phyloP scores from a whole-genome alignment of 305 asterid genomes.

The Euphrasia arctica region DNA sequence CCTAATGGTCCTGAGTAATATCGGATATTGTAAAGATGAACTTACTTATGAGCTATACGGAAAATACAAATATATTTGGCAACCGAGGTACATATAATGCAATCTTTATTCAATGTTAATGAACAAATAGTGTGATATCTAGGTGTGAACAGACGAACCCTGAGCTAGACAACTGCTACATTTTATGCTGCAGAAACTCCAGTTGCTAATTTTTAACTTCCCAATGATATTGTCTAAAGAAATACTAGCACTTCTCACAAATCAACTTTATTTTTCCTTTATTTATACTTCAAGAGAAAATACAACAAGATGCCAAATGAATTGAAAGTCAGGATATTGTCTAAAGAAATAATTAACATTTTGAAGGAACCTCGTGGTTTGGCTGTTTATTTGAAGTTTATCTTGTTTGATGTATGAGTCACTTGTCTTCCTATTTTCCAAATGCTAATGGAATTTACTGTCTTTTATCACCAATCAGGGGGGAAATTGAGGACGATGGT shows the following conservation, averaged over 20 bases:
- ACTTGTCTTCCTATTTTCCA: conserved; percentile 22
- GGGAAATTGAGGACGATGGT: conserved; percentile 62
- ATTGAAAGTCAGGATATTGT: conserved; percentile 12
- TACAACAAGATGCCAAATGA: not conserved
- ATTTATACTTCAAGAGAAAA: conserved; percentile 1
- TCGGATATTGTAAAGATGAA: conserved; percentile 97
- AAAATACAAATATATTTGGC: conserved; percentile 81
- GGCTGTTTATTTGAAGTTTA: conserved; percentile 10
- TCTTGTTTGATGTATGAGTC: conserved; percentile 17
- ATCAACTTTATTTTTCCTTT: conserved; percentile 5
- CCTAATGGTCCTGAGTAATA: conserved; percentile 94
- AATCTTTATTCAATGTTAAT: conserved; percentile 9
- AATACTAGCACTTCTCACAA: conserved; percentile 17
- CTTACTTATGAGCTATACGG: conserved; percentile 71
- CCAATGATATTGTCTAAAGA: not conserved
- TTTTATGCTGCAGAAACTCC: conserved; percentile 1
- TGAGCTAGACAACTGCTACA: conserved; percentile 1
- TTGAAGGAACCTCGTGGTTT: conserved; percentile 20
- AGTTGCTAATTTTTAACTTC: conserved; percentile 12
- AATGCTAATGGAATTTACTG: conserved; percentile 21
- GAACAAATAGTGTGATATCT: conserved; percentile 11
- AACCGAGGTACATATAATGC: conserved; percentile 53
- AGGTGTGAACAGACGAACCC: conserved; percentile 5
- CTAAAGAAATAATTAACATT: not conserved
- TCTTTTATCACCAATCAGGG: conserved; percentile 48